Evolutionary conservation across 192 early-diverging fungal species (phyloP).

Genomic region (Coemansia sp.): DNA sequence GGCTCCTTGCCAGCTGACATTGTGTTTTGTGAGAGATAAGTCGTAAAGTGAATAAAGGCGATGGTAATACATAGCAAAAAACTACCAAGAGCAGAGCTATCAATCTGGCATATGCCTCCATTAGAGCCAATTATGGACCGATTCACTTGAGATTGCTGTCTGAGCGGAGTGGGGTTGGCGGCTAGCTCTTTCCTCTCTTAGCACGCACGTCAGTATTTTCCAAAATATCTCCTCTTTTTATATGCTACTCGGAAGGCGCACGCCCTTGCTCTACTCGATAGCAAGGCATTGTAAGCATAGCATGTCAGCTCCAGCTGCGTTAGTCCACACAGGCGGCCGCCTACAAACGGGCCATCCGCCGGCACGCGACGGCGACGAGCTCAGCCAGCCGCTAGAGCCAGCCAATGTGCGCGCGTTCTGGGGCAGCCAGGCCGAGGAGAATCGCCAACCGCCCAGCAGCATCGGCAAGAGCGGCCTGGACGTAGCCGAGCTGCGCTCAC

Average conservation of each 20-base stretch:
- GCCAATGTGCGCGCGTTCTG: slow-evolving; percentile 43
- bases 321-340: slow-evolving; percentile 8
- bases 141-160: too few species aligned
- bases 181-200: too few species aligned
- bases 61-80: too few species aligned
- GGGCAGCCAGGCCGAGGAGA: slow-evolving; percentile 16
- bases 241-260: neutral
- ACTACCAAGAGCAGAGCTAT: too few species aligned
- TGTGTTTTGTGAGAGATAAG: too few species aligned
- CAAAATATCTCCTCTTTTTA: too few species aligned
- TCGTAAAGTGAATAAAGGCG: too few species aligned
- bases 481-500: slow-evolving; percentile 14
- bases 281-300: neutral
- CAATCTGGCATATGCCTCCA: neutral
- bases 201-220: too few species aligned
- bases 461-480: neutral
- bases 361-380: slow-evolving; percentile 45
- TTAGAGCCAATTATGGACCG: neutral
- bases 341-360: slow-evolving; percentile 13
- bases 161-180: too few species aligned
- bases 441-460: neutral
- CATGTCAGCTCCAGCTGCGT: slow-evolving; percentile 1
- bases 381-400: slow-evolving; percentile 49
- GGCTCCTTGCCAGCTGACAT: slow-evolving; percentile 7
- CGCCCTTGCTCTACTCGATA: neutral